phyloP scores from a whole-genome alignment of 1,284 basidiomycete species.

The Puccinia novopanici region DNA sequence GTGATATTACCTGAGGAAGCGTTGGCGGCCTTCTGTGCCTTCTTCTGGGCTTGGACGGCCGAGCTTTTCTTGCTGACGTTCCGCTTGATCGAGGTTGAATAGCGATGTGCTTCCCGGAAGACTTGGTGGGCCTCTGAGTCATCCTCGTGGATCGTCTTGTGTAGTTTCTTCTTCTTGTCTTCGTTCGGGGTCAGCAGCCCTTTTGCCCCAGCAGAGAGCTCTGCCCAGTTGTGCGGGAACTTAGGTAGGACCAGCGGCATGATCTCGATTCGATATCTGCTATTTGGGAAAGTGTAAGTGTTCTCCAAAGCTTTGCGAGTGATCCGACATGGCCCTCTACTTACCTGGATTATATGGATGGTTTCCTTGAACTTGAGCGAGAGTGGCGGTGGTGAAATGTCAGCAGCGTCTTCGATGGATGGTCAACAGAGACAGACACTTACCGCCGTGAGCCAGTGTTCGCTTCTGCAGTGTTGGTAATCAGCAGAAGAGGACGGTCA shows the following conservation, averaged over 20 bases:
- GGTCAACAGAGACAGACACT: too few species aligned
- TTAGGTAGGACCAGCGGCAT: conserved; percentile 35
- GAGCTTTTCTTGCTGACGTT: neutral
- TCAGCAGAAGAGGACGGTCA: too few species aligned
- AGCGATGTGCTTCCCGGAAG: conserved; percentile 29
- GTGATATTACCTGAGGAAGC: conserved; percentile 7
- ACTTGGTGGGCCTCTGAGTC: conserved; percentile 44
- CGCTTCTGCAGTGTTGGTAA: too few species aligned
- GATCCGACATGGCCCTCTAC: too few species aligned
- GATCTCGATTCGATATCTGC: neutral
- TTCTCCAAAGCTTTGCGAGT: too few species aligned
- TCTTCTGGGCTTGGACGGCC: neutral
- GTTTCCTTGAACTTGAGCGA: too few species aligned
- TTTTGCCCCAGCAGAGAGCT: conserved; percentile 33
- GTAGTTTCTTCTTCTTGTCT: conserved; percentile 26
- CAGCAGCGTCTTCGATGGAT: too few species aligned
- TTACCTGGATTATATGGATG: too few species aligned
- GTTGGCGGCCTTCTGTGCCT: neutral
- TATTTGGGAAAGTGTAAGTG: neutral
- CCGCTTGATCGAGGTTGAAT: conserved; percentile 30
- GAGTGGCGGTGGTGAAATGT: too few species aligned
- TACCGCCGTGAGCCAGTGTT: too few species aligned
- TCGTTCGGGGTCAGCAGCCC: conserved; percentile 37
- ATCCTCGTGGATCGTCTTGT: conserved; percentile 27
- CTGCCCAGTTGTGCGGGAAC: conserved; percentile 37